Conservation (phyloP, 2,329 filamentous ascomycete species). For the Calycina herbarum region DNA sequence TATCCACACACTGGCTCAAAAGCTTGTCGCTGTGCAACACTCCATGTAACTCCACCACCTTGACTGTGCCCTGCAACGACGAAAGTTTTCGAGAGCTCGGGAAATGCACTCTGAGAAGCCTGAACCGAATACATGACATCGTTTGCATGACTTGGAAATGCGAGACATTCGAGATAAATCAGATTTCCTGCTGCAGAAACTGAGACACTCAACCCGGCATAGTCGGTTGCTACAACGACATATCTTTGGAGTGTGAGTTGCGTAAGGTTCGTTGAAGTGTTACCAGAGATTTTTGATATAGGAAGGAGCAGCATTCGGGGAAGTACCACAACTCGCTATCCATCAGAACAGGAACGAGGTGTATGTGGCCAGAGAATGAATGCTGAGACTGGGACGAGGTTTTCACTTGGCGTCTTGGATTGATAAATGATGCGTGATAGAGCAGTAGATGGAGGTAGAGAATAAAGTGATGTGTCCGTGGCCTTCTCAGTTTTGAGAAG, state of each 20-base stretch:
- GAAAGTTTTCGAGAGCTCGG: slow-evolving; percentile 40
- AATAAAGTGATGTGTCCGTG: slow-evolving; percentile 6
- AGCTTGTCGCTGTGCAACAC: slow-evolving; percentile 34
- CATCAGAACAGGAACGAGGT: slow-evolving; percentile 1
- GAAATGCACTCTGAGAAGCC: slow-evolving; percentile 46
- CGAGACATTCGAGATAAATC: slow-evolving; percentile 45
- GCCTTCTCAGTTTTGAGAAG: slow-evolving; percentile 5
- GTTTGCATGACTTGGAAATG: slow-evolving; percentile 41
- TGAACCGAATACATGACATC: slow-evolving; percentile 46
- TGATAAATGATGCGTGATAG: slow-evolving; percentile 13
- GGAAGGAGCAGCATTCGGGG: slow-evolving; percentile 43
- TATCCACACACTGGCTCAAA: slow-evolving; percentile 17
- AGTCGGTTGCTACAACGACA: slow-evolving; percentile 47
- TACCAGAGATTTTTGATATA: slow-evolving; percentile 44
- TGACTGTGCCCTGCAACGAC: slow-evolving; percentile 49
- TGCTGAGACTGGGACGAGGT: slow-evolving; percentile 10
- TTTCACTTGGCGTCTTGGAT: slow-evolving; percentile 8
- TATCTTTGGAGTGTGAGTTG: slow-evolving; percentile 44
- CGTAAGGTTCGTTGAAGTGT: slow-evolving; percentile 42
- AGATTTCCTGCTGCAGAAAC: slow-evolving; percentile 36
- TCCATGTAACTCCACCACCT: slow-evolving; percentile 48
- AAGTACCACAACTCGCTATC: slow-evolving; percentile 36
- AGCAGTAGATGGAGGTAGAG: slow-evolving; percentile 8
- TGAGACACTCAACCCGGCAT: slow-evolving; percentile 46
- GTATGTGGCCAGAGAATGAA: slow-evolving; percentile 13